Base-by-base conservation (phyloP, 805 yeast genomes). In the Candida golubevii region DNA sequence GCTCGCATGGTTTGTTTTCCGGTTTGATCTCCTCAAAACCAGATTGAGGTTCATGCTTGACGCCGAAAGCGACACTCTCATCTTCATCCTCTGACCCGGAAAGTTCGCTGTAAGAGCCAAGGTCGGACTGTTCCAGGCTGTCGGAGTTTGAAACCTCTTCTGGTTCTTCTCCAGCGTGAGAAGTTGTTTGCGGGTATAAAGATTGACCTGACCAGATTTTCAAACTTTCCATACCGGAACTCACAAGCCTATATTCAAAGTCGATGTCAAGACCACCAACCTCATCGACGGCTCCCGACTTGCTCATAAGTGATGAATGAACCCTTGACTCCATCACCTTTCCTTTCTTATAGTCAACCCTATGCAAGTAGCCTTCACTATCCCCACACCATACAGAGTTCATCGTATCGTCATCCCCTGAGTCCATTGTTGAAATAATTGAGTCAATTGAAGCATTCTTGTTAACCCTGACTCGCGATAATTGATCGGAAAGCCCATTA, bases 181-280 rank as follows among this genome's bases (percentile, higher is more conserved):
- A 28, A 23, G 6, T 12, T 9, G 37, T 41, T 10, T 28, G 9
- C 6, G 26, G 27, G 6, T 35, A 39, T 11, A 29, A 43, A 2
- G 26, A 18, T 38, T 36, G 31, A 7, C 35, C 44, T 5, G 43
- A 33, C 98, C 98, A 91, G 6, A 91, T 69, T 54, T 82, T 84
- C 45, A 91, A 67, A 26, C 75, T 72, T 38, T 86, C 91, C 89
- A 90, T 84, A 15, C 96, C 93, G 6, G 85, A 88, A 60, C 86
- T 81, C 3, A 86, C 79, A 42, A 89, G 67, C 47, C 96, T 75
- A 58, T 88, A 93, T 44, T 84, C 85, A 51, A 61, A 79, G 61
- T 91, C 99, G 42, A 88, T 69, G 58, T 89, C 97, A 50, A 91
- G 67, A 36, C 76, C 72, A 0, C 78, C 74, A 1, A 88, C 91